Base-by-base conservation (phyloP, 1,284 basidiomycete species). In the Grifola frondosa region DNA sequence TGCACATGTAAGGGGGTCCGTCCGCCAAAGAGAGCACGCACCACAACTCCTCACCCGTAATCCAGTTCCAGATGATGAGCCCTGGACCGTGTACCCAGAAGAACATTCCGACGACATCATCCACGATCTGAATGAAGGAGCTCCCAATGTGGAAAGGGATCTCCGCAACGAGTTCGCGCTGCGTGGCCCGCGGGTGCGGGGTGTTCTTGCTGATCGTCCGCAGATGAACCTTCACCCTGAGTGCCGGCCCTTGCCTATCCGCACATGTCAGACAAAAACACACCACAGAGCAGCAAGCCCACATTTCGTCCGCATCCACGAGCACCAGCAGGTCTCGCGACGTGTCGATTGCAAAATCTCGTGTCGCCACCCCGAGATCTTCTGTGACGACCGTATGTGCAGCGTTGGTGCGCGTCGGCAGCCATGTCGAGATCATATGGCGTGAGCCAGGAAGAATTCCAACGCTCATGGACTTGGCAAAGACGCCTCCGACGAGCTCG, bases 341-440 rank as follows among this genome's bases (percentile, higher is more conserved):
- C 0, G 81, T 80, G 50, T 83, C 81, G n/a, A 81, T 74, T 0
- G 77, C 80, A 46, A 84, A 81, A 53, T 83, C 80, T 30, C 75
- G 64, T 29, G 71, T 66, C 10, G 60, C 43, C 6, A 80, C 42
- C 1, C 70, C 72, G 1, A 78, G 30, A 30, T 77, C 68, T 1
- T 69, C 59, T 16, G 62, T 52, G 1, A 65, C 56, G 11, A 68
- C 34, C 11, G 46, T 53, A 8, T 40, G 48, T 1, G 57, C 61
- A 2, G 30, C 26, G 9, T 51, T 32, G 1, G 40, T 32, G 11
- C 52, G 32, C 1, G 66, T 62, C 1, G 75, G 78, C 1, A 80
- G 62, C 58, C 60, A 67, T 10, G 67, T 60, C 13, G 67, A 48
- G 2, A 58, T 57, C 31, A 79, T 59, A 43, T 70, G 63, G 0